Percentiles rank a stretch among this genome's conserved stretches.
These are phyloP conservation scores for Neurospora sp. DNA, from an alignment of 495 filamentous ascomycete genomes.

Conservation along the genomic window DNA sequence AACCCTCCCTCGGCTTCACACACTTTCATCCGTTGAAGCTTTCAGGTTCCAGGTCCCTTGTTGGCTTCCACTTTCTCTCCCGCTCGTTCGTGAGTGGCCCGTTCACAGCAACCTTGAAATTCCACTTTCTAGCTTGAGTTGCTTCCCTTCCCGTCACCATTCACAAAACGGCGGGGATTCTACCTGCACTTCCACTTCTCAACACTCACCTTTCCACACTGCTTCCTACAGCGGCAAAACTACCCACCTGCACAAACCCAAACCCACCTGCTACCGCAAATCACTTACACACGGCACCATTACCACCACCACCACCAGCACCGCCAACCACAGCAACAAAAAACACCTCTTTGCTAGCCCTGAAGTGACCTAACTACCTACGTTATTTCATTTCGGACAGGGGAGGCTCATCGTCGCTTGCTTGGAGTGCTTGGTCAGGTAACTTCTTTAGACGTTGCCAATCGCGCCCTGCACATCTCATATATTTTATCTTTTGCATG, in stretches of 20 bases:
- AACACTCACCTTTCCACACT: background rate
- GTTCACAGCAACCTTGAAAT: background rate
- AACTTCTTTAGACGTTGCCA: background rate
- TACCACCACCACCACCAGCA: background rate
- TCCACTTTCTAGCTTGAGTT: background rate
- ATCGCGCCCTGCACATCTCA: background rate
- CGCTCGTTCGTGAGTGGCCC: background rate
- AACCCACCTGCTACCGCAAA: background rate
- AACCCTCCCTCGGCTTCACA: background rate
- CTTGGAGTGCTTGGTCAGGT: background rate
- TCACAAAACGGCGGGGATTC: background rate
- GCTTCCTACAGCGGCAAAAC: background rate
- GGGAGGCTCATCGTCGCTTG: background rate
- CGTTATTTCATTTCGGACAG: background rate
- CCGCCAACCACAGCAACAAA: background rate
- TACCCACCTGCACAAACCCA: background rate
- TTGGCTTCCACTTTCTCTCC: background rate
- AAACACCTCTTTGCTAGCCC: background rate
- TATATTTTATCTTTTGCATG: constrained; percentile 19
- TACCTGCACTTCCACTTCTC: background rate
- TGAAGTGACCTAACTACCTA: background rate
- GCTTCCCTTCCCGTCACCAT: background rate
- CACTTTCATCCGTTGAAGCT: background rate
- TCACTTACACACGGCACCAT: background rate
- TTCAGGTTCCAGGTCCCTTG: background rate